Evolutionary conservation across 179 eudicot genomes (phyloP).

Genomic region (Camellia oleifera): DNA sequence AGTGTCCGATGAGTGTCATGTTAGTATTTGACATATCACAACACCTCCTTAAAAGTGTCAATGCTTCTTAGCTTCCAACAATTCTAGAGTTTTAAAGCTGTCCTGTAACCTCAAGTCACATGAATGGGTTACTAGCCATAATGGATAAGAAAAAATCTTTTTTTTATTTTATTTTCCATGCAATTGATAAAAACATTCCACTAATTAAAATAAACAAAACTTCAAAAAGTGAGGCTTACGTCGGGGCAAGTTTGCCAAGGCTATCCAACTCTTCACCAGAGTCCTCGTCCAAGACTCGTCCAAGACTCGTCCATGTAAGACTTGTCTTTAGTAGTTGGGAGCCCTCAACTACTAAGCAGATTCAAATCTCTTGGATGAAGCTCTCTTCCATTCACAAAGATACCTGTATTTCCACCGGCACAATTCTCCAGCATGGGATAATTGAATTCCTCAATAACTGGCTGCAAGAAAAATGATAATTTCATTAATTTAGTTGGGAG

Average conservation of each 20-base stretch:
- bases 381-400: constrained; percentile 91
- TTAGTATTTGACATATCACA: too few relatives aligned
- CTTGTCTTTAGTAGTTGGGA: constrained; percentile 55
- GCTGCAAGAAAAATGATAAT: constrained; percentile 44
- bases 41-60: too few relatives aligned
- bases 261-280: constrained; percentile 76
- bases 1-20: too few relatives aligned
- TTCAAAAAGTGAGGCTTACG: constrained; percentile 48
- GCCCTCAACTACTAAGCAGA: constrained; percentile 72
- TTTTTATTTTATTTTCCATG: not conserved
- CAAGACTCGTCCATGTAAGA: constrained; percentile 47
- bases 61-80: too few relatives aligned
- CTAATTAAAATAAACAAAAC: not conserved
- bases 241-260: constrained; percentile 98
- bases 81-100: constrained; percentile 2
- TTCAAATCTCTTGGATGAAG: constrained; percentile 78
- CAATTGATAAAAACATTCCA: constrained; percentile 4
- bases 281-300: constrained; percentile 75
- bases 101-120: not conserved
- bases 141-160: not conserved
- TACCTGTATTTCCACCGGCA: constrained; percentile 70
- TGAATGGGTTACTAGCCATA: not conserved
- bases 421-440: constrained; percentile 79
- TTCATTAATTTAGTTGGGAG: not conserved
- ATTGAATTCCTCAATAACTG: constrained; percentile 87